These are phyloP conservation scores for Thoreauomyces humboldtii DNA, from an alignment of 192 early-diverging fungal genomes.

Conservation along the genomic window DNA sequence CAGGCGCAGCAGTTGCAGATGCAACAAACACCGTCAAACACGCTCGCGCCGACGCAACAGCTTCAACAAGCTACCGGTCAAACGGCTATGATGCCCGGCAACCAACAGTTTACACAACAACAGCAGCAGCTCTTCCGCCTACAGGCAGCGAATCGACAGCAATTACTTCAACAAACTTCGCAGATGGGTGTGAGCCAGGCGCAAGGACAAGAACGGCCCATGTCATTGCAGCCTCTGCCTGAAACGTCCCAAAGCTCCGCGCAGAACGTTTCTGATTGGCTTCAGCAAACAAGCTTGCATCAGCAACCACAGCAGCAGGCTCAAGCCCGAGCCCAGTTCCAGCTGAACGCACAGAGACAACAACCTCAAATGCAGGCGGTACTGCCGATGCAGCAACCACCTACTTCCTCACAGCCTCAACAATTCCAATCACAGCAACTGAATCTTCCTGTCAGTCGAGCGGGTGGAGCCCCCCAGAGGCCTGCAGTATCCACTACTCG, in stretches of 20 bases:
- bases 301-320: slow-evolving; percentile 6
- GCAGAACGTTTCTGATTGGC: slow-evolving; percentile 1
- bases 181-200: background rate
- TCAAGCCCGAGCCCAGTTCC: background rate
- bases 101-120: background rate
- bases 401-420: background rate
- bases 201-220: background rate
- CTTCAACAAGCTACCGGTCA: background rate
- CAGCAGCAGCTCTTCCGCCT: background rate
- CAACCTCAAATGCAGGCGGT: background rate
- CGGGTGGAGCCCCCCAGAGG: background rate
- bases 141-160: background rate
- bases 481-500: background rate
- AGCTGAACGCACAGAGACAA: background rate
- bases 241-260: background rate
- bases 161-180: background rate
- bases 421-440: background rate
- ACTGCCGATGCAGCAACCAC: background rate
- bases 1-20: slow-evolving; percentile 11
- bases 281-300: background rate
- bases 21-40: slow-evolving; percentile 5
- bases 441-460: background rate
- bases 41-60: background rate
- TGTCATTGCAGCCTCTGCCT: background rate
- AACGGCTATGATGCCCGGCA: background rate